Base-by-base conservation (phyloP, 2,329 filamentous ascomycete species). In the Talaromyces sp. region DNA sequence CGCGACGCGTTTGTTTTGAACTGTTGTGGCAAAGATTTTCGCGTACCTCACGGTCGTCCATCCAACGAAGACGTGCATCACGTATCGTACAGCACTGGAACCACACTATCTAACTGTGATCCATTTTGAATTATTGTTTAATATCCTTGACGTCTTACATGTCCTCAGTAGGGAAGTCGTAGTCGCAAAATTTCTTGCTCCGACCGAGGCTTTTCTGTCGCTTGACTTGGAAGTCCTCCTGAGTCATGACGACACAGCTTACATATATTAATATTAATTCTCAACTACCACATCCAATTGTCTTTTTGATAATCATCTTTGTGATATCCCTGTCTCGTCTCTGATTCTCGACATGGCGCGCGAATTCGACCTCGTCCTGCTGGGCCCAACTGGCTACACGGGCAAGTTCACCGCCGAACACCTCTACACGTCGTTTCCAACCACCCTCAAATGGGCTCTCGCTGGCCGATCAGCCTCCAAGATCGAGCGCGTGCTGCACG, bases 361-460 rank as follows among this genome's bases (percentile, higher is more conserved):
- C 19, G 75, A 84, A 68, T 90, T 89, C 70, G 88, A 90, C 67
- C 74, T 89, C 55, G 77, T 90, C 51, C 78, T 91, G 36, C 80
- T 89, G 22, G 88, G 88, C 28, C 87, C 88, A 10, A 88, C 83
- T 72, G 93, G 93, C 30, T 96, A 96, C 76, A 97, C 93, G 0
- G 93, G 93, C 44, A 88, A 85, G 66, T 82, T 90, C 67, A 87
- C 87, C 2, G 88, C 88, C 30, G 88, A 96, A 73, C 86, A 95
- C 74, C 88, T 96, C 69, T 82, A 86, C 58, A 82, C 82, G 15
- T 78, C 85, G 65, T 80, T 92, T 0, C 89, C 92, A 0, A 91
- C 89, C 19, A 85, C 91, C 72, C 75, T 96, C 64, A 92, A 86
- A 79, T 97, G 93, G 93, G 93, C 91, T 15, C 81, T 97, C 60